Conservation (phyloP, 306 rosid species). For the Luffa aegyptiaca region DNA sequence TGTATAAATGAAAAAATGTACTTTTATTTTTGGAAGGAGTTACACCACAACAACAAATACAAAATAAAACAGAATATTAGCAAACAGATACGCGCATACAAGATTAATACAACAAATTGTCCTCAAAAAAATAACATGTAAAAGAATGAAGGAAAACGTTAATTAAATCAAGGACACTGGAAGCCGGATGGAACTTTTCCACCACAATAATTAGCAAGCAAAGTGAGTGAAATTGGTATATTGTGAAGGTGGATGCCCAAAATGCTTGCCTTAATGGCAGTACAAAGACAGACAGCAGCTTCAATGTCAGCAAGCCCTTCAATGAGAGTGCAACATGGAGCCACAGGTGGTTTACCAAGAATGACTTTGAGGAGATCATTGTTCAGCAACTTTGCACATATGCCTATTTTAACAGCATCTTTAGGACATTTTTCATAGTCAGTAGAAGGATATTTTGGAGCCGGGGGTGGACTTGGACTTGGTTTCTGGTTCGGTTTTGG, state of each 20-base stretch:
- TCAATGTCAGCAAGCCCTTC: constrained; percentile 58
- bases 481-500: background rate
- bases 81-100: too few species aligned
- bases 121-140: too few species aligned
- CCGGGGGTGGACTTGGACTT: background rate
- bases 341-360: constrained; percentile 40
- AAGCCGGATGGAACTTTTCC: constrained; percentile 26
- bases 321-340: constrained; percentile 54
- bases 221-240: constrained; percentile 45
- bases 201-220: constrained; percentile 56
- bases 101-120: too few species aligned
- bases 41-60: too few species aligned
- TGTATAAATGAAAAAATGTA: too few species aligned
- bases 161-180: constrained; percentile 28
- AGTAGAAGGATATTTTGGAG: background rate
- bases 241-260: constrained; percentile 48
- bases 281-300: constrained; percentile 70
- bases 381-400: constrained; percentile 54
- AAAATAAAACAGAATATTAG: too few species aligned
- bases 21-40: too few species aligned
- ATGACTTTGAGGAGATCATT: constrained; percentile 24
- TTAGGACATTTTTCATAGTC: constrained; percentile 31
- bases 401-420: constrained; percentile 48
- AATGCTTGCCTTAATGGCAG: constrained; percentile 52
- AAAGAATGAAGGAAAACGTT: background rate